phyloP scores from a whole-genome alignment of 1,284 basidiomycete species.

The Clitocybe nebularis region DNA sequence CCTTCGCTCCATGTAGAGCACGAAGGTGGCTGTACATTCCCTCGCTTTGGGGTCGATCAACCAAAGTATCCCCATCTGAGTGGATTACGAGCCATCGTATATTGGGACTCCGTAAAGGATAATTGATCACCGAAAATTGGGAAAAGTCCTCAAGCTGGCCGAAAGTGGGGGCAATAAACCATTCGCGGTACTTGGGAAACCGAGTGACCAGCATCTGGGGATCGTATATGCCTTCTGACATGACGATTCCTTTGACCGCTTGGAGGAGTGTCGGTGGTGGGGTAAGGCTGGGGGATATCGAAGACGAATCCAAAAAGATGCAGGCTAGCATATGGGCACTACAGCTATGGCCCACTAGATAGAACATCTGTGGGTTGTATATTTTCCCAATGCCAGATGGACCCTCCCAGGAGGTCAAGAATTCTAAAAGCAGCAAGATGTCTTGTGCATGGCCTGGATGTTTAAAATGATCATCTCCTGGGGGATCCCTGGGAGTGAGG shows the following conservation, averaged over 20 bases:
- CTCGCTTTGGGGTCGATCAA: slow-evolving; percentile 61
- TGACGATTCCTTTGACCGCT: slow-evolving; percentile 49
- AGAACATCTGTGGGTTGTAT: slow-evolving; percentile 42
- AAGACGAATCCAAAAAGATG: slow-evolving; percentile 57
- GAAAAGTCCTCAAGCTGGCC: slow-evolving; percentile 46
- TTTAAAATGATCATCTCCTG: slow-evolving; percentile 34
- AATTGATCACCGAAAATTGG: slow-evolving; percentile 42
- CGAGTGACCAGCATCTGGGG: slow-evolving; percentile 54
- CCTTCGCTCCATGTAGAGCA: slow-evolving; percentile 25
- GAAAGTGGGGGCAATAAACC: slow-evolving; percentile 67
- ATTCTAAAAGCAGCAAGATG: slow-evolving; percentile 54
- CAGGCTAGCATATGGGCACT: slow-evolving; percentile 75
- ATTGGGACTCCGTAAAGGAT: slow-evolving; percentile 31
- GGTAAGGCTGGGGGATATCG: slow-evolving; percentile 33
- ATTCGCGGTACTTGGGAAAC: slow-evolving; percentile 60
- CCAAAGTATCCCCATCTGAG: slow-evolving; percentile 64
- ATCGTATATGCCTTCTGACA: slow-evolving; percentile 77
- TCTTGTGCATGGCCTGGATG: slow-evolving; percentile 75
- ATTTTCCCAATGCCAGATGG: slow-evolving; percentile 23
- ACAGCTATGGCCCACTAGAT: slow-evolving; percentile 75
- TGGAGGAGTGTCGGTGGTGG: slow-evolving; percentile 45
- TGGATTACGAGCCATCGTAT: slow-evolving; percentile 70
- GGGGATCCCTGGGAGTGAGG: slow-evolving; percentile 46
- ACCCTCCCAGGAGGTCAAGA: slow-evolving; percentile 42
- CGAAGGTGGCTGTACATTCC: slow-evolving; percentile 52